Conservation (phyloP, 371 early-diverging fungal genomes). For the Mucor piriformis region DNA sequence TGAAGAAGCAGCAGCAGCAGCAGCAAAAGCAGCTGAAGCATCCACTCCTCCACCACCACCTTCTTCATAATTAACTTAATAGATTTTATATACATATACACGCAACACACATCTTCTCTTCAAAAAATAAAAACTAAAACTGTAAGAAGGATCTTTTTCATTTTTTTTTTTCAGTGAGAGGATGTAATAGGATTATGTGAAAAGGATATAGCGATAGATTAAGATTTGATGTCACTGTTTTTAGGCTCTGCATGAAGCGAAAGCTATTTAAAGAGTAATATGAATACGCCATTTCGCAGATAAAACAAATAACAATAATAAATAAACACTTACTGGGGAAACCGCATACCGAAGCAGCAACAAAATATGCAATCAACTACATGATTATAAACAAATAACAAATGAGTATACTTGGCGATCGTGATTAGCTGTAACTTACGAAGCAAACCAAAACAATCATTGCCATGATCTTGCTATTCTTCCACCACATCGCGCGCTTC, state of each 20-base stretch:
- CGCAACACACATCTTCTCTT: neutral
- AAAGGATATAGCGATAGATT: neutral
- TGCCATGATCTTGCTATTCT: conserved; percentile 82
- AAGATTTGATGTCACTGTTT: neutral
- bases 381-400: neutral
- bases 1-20: conserved; percentile 31
- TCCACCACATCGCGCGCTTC: conserved; percentile 94
- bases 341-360: conserved; percentile 75
- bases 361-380: conserved; percentile 68
- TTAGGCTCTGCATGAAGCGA: conserved; percentile 28
- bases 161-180: too few species aligned
- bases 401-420: neutral
- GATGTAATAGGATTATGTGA: neutral
- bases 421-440: conserved; percentile 50
- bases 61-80: conserved; percentile 14
- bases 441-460: conserved; percentile 68
- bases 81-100: neutral
- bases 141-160: too few species aligned
- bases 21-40: conserved; percentile 26
- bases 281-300: neutral
- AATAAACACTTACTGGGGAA: conserved; percentile 60
- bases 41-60: conserved; percentile 21
- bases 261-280: conserved; percentile 23
- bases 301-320: neutral
- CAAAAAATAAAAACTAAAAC: neutral